Evolutionary conservation across 495 filamentous ascomycete genomes (phyloP).

Genomic region (Hypoxylon trugodes): DNA sequence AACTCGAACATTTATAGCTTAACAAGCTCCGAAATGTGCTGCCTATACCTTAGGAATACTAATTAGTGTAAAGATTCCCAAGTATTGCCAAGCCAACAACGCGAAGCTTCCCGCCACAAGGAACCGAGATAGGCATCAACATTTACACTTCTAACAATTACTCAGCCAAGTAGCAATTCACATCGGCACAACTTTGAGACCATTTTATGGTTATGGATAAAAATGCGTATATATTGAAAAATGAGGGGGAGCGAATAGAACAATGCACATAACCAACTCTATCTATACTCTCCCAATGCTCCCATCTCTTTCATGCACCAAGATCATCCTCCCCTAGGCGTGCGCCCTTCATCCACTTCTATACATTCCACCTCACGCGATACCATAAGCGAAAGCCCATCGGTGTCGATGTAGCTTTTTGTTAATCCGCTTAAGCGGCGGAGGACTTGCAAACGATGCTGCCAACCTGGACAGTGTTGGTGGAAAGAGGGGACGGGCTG

Average conservation of each 20-base stretch:
- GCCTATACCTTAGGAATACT: neutral
- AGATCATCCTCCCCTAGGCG: neutral
- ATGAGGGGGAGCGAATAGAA: neutral
- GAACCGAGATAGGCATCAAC: neutral
- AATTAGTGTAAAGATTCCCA: no score
- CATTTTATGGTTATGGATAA: no score
- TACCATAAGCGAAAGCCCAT: neutral
- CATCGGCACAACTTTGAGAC: no score
- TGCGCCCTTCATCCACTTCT: neutral
- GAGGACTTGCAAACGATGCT: constrained; percentile 32
- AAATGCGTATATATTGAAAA: no score
- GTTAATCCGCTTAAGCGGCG: neutral
- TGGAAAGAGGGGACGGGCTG: constrained; percentile 22
- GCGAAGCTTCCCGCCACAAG: constrained; percentile 17
- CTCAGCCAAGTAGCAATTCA: no score
- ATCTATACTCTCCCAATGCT: no score
- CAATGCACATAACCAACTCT: constrained; percentile 4
- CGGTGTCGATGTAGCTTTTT: neutral
- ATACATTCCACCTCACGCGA: neutral
- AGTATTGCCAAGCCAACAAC: constrained; percentile 11
- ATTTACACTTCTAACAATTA: no score
- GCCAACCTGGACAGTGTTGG: constrained; percentile 33
- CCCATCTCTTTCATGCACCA: no score
- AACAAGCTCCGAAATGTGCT: neutral
- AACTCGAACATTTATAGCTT: neutral